Base-by-base conservation (phyloP, 2,329 filamentous ascomycete species). In the Metarhizium humberi region DNA sequence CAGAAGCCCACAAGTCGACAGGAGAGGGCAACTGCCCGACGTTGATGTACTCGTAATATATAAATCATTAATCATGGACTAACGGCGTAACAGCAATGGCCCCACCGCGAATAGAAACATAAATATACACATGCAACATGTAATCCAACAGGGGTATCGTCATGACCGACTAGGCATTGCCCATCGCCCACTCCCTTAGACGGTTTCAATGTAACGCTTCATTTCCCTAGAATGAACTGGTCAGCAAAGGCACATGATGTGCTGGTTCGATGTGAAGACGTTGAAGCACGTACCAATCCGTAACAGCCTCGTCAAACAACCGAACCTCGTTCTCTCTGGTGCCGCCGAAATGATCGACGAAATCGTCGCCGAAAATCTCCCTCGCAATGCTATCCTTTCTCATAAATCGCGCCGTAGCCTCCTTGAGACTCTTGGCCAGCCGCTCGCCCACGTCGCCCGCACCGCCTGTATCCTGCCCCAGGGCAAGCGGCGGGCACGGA, bases 231-330 rank as follows among this genome's bases (percentile, higher is more conserved):
- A 34, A 11, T 43, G 8, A 0, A 2, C 20, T 58, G 67, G 65
- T 58, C 57, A 47, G 38, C 30, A 18, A 13, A 51, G 18, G 6
- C 13, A 20, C 25, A 20, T 3, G 29, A 47, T 42, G 20, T 47
- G 3, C 25, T 6, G 1, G 13, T 56, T 53, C 34, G 50, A 18
- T 13, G 13, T 7, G 2, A 14, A 16, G 5, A 0, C 2, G 11
- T 13, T 50, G 38, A 47, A 42, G 53, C 55, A 84, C 87, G 70
- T 78, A 92, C 91, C 92, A 97, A 71, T 97, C 94, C 20, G 94
- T 97, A 6, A 97, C 92, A 2, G 92, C 92, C 70, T 97, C 92
- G 64, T 97, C 92, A 87, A 89, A 99, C 20, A 96, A 73, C 58
- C 88, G 77, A 56, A 94, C 80, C 73, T 99, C 94, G 71, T 99